A percentile compares a stretch with the other conserved stretches of the same genome.
phyloP scores from a whole-genome alignment of 2,329 filamentous ascomycete species.

The Curvularia hawaiiensis region DNA sequence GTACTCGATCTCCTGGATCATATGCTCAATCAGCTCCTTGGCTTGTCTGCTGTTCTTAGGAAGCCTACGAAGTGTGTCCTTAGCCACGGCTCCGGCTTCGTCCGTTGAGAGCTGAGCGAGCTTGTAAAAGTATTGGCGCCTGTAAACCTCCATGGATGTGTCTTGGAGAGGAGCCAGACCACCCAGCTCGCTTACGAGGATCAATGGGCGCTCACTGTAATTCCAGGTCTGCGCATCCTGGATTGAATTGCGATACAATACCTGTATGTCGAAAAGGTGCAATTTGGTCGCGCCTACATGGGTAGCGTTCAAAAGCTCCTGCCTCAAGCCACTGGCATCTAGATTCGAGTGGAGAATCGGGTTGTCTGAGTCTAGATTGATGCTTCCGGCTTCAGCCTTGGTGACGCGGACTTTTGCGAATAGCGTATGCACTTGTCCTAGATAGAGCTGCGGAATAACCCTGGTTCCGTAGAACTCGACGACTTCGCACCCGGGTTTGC shows the following conservation, averaged over 20 bases:
- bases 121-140: slow-evolving; percentile 28
- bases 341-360: slow-evolving; percentile 32
- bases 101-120: slow-evolving; percentile 16
- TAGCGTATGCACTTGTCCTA: slow-evolving; percentile 36
- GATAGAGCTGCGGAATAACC: slow-evolving; percentile 25
- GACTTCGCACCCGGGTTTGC: slow-evolving; percentile 34
- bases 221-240: slow-evolving; percentile 28
- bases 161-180: slow-evolving; percentile 25
- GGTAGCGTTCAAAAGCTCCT: slow-evolving; percentile 27
- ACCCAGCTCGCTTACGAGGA: slow-evolving; percentile 30
- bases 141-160: slow-evolving; percentile 27
- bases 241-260: slow-evolving; percentile 29
- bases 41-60: slow-evolving; percentile 12
- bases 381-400: slow-evolving; percentile 18
- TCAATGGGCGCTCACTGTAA: slow-evolving; percentile 31
- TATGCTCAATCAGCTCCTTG: slow-evolving; percentile 22
- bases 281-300: slow-evolving; percentile 26
- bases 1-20: slow-evolving; percentile 26
- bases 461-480: slow-evolving; percentile 23
- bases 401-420: slow-evolving; percentile 29
- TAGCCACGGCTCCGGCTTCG: slow-evolving; percentile 15
- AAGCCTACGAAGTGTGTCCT: slow-evolving; percentile 10
- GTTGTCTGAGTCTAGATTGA: slow-evolving; percentile 26
- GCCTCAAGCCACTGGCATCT: slow-evolving; percentile 24
- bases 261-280: slow-evolving; percentile 34